phyloP scores from a whole-genome alignment of 306 rosid genomes.

The Phaseolus lunatus region DNA sequence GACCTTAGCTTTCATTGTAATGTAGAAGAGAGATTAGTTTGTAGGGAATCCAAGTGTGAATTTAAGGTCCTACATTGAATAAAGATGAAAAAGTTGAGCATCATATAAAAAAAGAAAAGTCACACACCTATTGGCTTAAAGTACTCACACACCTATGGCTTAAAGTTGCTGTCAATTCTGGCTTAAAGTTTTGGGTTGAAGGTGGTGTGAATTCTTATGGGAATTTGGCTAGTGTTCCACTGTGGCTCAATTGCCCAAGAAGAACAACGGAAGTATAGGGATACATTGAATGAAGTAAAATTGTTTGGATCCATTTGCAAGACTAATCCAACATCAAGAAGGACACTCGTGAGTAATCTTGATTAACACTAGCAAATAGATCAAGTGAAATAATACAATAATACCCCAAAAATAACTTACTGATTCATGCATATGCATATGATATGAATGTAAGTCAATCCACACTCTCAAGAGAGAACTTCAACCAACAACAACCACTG shows the following conservation, averaged over 20 bases:
- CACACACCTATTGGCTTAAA: too few species aligned
- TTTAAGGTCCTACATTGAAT: too few species aligned
- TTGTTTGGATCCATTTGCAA: constrained; percentile 11
- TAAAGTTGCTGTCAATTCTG: too few species aligned
- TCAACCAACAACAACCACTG: neutral
- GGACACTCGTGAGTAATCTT: neutral
- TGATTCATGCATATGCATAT: neutral
- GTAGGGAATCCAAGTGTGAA: too few species aligned
- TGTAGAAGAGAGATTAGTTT: neutral
- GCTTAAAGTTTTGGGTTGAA: too few species aligned
- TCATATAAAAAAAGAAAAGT: too few species aligned
- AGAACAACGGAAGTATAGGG: neutral
- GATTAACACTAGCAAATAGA: constrained; percentile 6
- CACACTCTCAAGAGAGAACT: neutral
- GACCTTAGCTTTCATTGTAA: neutral
- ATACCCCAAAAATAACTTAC: neutral
- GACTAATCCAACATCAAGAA: neutral
- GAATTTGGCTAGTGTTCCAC: too few species aligned
- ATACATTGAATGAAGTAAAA: neutral
- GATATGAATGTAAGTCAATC: neutral
- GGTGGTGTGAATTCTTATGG: too few species aligned
- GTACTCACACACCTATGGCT: too few species aligned
- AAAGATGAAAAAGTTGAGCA: too few species aligned
- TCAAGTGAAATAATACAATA: neutral
- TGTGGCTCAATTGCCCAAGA: constrained; percentile 13